Percentiles rank a stretch among this genome's conserved stretches.
These are phyloP conservation scores for Acanthochlamys bracteata DNA, from an alignment of 106 monocot genomes.

Conservation along the genomic window DNA sequence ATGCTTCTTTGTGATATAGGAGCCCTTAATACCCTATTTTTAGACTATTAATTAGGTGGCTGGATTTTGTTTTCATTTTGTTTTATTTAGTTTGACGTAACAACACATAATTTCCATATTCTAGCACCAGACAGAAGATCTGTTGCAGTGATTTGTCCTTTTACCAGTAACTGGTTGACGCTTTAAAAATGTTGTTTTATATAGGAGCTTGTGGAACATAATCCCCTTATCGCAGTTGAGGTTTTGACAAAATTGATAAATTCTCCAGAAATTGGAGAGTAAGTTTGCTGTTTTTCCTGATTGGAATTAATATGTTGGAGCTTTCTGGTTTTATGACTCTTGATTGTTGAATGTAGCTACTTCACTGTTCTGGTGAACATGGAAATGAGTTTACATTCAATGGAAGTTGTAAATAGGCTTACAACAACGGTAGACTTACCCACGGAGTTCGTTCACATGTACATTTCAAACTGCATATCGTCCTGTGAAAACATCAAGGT, in stretches of 20 bases:
- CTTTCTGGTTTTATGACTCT: neutral
- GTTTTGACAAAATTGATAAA: slow-evolving; percentile 86
- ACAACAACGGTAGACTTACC: slow-evolving; percentile 87
- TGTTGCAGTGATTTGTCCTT: too few relatives aligned
- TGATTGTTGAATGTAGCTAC: slow-evolving; percentile 38
- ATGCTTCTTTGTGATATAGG: too few relatives aligned
- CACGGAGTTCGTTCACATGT: slow-evolving; percentile 35
- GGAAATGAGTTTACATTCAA: slow-evolving; percentile 96
- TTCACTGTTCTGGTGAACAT: slow-evolving; percentile 86
- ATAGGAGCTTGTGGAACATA: slow-evolving; percentile 97
- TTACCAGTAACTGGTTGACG: too few relatives aligned
- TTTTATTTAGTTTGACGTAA: too few relatives aligned
- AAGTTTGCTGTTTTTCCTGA: slow-evolving; percentile 16
- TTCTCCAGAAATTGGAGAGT: slow-evolving; percentile 86
- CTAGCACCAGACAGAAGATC: too few relatives aligned
- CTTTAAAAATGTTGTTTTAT: slow-evolving; percentile 10
- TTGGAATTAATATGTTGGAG: neutral
- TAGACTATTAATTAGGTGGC: too few relatives aligned
- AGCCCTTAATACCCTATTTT: too few relatives aligned
- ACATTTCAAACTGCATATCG: slow-evolving; percentile 89
- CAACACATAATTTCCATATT: too few relatives aligned
- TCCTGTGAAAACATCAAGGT: slow-evolving; percentile 75
- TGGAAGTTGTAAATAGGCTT: slow-evolving; percentile 98
- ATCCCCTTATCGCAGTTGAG: slow-evolving; percentile 90
- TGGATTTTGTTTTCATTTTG: too few relatives aligned